A percentile compares a stretch with the other conserved stretches of the same genome.
Conservation (phyloP, 78 protist genomes). For the Diacronema lutheri region DNA sequence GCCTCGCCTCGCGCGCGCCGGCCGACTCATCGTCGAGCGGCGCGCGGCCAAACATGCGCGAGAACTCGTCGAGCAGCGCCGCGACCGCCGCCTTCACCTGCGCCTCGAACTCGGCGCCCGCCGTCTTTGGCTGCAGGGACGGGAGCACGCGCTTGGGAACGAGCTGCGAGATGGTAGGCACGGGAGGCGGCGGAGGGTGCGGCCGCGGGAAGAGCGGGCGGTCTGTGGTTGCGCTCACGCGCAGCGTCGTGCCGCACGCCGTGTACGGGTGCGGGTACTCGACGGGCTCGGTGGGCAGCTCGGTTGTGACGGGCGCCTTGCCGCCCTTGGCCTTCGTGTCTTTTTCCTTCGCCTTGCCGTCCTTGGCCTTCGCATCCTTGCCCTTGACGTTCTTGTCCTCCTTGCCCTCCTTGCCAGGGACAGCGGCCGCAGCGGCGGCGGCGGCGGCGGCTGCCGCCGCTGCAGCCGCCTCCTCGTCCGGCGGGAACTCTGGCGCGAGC, state of each 20-base stretch:
- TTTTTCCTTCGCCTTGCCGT: background rate
- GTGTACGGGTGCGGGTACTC: constrained; percentile 18
- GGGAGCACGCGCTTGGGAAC: constrained; percentile 18
- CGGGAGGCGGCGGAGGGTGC: constrained; percentile 14
- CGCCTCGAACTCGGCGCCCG: background rate
- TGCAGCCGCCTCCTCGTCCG: background rate
- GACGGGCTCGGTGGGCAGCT: background rate
- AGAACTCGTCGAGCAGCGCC: constrained; percentile 4
- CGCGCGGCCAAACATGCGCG: background rate
- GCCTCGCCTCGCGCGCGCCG: background rate
- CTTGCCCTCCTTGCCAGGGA: no score
- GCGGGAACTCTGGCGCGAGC: background rate
- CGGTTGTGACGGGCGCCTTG: background rate
- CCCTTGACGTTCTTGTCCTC: background rate
- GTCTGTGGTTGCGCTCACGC: background rate
- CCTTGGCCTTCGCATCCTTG: background rate
- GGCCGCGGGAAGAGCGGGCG: constrained; percentile 14
- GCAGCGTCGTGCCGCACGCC: background rate
- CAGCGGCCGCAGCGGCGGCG: no score
- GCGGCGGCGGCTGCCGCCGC: background rate
- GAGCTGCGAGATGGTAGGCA: background rate
- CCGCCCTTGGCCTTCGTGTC: constrained; percentile 4
- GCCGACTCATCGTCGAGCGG: background rate
- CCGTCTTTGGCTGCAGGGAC: background rate
- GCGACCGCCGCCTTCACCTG: constrained; percentile 7